phyloP scores from a whole-genome alignment of 495 filamentous ascomycete genomes.

The Immersiella caudata region DNA sequence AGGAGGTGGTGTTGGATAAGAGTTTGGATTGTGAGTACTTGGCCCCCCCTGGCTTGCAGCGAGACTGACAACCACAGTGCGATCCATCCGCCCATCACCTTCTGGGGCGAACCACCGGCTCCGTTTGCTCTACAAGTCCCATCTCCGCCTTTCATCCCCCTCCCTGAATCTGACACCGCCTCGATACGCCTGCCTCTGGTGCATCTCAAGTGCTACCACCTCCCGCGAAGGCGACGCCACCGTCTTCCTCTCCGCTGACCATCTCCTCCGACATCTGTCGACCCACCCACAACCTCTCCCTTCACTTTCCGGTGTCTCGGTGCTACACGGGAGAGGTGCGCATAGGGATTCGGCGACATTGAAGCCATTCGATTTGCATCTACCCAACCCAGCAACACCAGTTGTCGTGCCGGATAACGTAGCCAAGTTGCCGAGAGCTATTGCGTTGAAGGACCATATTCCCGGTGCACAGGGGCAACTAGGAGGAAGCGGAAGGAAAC shows the following conservation, averaged over 20 bases:
- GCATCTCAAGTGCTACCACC: conserved; percentile 33
- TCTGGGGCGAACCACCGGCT: conserved; percentile 37
- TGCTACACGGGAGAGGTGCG: conserved; percentile 40
- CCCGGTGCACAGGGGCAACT: conserved; percentile 27
- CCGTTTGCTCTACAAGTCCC: conserved; percentile 45
- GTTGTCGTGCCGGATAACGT: conserved; percentile 40
- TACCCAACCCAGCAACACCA: conserved; percentile 37
- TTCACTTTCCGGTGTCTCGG: conserved; percentile 38
- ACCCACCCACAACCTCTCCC: conserved; percentile 46
- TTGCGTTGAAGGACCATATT: conserved; percentile 36
- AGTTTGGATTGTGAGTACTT: conserved; percentile 35
- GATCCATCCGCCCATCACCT: conserved; percentile 28
- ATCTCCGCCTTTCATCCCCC: conserved; percentile 31
- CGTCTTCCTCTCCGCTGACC: conserved; percentile 39
- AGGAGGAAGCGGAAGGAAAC: conserved; percentile 29
- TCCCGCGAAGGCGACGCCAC: conserved; percentile 42
- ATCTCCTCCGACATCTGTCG: conserved; percentile 40
- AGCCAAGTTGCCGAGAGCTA: conserved; percentile 36
- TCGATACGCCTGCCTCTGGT: conserved; percentile 44
- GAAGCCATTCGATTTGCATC: conserved; percentile 45
- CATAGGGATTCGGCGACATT: conserved; percentile 15
- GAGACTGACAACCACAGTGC: no score
- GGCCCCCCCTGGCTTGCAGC: background rate
- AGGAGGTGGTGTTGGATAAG: conserved; percentile 38
- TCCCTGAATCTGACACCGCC: conserved; percentile 12